Evolutionary conservation across 805 yeast genomes (phyloP), one percentile per base, ranked within the genome.

Genomic region (Dipodascus albidus): DNA sequence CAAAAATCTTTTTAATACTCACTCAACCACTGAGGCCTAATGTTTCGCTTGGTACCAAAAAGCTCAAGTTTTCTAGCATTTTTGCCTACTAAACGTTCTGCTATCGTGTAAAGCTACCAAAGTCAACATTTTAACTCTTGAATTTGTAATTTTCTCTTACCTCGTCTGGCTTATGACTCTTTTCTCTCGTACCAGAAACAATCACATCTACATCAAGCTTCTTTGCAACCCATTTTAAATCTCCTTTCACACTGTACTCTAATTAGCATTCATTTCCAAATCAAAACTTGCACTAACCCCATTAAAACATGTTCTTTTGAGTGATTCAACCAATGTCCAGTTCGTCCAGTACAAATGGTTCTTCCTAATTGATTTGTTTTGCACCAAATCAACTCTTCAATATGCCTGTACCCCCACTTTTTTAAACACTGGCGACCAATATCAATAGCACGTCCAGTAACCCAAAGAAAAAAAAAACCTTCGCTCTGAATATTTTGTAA

Each of bases 311-410:
- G 97, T 66, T 90, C 98, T 61, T 90, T 90, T 0, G 96, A 85
- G 67, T 90, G 98, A 64, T 90, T 90, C 52, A 90, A 73, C 98
- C 98, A 90, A 66, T 90, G 98, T 0, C 98, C 98, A 0, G 98
- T 90, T 58, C 97, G 72, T 1, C 98, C 98, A 0, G 98, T 91
- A 55, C 95, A 89, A 47, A 90, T 89, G 0, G 96, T 90, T 56
- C 96, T 73, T 20, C 83, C 80, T 56, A 91, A 69, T 65, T 91
- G 97, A 66, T 90, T 90, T 3, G 93, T 80, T 66, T 90, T 90
- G 55, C 88, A 78, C 98, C 98, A 90, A 6, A 90, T 78, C 57
- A 90, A 67, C 65, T 90, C 97, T 65, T 89, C 91, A 21, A 79
- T 70, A 3, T 84, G 79, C 38, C 68, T 64, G 64, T 90, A 90